Evolutionary conservation across 2,329 filamentous ascomycete genomes (phyloP).

Genomic region (Pseudohalonectria lignicola): DNA sequence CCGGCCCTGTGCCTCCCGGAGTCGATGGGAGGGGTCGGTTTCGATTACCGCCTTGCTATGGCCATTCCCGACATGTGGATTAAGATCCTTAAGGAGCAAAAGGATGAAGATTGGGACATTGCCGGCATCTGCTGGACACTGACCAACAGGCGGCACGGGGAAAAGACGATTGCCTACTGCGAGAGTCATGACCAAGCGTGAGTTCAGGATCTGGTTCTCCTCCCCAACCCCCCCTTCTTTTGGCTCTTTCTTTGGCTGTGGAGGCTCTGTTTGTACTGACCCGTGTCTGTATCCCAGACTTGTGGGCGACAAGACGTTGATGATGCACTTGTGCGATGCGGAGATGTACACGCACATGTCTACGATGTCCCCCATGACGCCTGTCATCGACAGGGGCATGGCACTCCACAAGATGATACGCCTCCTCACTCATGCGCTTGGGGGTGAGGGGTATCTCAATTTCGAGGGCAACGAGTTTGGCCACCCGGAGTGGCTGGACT

Average conservation of each 20-base stretch:
- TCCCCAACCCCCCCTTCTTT: too few species aligned
- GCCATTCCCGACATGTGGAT: conserved; percentile 98
- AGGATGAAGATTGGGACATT: conserved; percentile 89
- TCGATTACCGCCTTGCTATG: conserved; percentile 97
- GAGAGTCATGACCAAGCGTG: conserved; percentile 98
- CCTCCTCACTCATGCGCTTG: conserved; percentile 79
- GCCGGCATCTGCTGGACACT: conserved; percentile 74
- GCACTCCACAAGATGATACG: conserved; percentile 96
- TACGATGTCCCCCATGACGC: conserved; percentile 67
- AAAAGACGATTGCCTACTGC: conserved; percentile 96
- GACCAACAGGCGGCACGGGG: conserved; percentile 85
- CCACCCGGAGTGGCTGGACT: conserved; percentile 97
- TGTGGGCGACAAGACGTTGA: conserved; percentile 90
- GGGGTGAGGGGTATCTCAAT: conserved; percentile 95
- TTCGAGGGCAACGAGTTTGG: conserved; percentile 99
- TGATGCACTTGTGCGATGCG: conserved; percentile 97
- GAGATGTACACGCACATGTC: conserved; percentile 99
- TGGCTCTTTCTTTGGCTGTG: too few species aligned
- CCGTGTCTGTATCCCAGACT: too few species aligned
- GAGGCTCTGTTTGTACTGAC: too few species aligned
- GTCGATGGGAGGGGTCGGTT: conserved; percentile 81
- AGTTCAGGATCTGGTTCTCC: conserved; percentile 23
- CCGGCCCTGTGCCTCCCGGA: conserved; percentile 85
- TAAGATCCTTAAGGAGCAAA: conserved; percentile 90
- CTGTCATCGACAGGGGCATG: conserved; percentile 82